These are phyloP conservation scores for Lachancea fermentati DNA, from an alignment of 805 yeast genomes.

Conservation along the genomic window DNA sequence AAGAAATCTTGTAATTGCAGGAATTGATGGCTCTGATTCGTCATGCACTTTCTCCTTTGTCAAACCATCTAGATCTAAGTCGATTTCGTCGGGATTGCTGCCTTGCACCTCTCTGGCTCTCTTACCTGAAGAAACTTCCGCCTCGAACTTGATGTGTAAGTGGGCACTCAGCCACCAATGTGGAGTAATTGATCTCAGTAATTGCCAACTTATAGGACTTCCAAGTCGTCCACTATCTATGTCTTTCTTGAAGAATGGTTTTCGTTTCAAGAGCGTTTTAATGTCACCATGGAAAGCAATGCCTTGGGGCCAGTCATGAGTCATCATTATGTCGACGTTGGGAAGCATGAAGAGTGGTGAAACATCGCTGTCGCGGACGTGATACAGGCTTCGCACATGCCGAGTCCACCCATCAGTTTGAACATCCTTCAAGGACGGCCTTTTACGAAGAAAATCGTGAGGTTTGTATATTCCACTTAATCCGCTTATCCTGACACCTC, in stretches of 20 bases:
- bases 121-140: conserved; percentile 30
- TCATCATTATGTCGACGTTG: conserved; percentile 51
- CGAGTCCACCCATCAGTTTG: conserved; percentile 19
- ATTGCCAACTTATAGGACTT: conserved; percentile 54
- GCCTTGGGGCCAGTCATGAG: conserved; percentile 95
- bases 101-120: conserved; percentile 19
- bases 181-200: conserved; percentile 56
- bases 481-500: conserved; percentile 75
- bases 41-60: conserved; percentile 6
- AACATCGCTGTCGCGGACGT: conserved; percentile 54
- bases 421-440: conserved; percentile 45
- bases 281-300: conserved; percentile 61
- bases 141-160: conserved; percentile 69
- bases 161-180: conserved; percentile 84
- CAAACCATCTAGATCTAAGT: conserved; percentile 26
- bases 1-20: conserved; percentile 45
- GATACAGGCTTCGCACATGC: conserved; percentile 41
- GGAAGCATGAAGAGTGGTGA: conserved; percentile 45
- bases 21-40: conserved; percentile 11
- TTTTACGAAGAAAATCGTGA: conserved; percentile 42
- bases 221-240: conserved; percentile 59
- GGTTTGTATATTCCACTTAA: conserved; percentile 76
- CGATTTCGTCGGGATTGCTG: conserved; percentile 31
- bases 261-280: conserved; percentile 43
- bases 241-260: conserved; percentile 67